These are phyloP conservation scores for Botryosphaeria dothidea DNA, from an alignment of 2,329 filamentous ascomycete genomes.

Conservation along the genomic window DNA sequence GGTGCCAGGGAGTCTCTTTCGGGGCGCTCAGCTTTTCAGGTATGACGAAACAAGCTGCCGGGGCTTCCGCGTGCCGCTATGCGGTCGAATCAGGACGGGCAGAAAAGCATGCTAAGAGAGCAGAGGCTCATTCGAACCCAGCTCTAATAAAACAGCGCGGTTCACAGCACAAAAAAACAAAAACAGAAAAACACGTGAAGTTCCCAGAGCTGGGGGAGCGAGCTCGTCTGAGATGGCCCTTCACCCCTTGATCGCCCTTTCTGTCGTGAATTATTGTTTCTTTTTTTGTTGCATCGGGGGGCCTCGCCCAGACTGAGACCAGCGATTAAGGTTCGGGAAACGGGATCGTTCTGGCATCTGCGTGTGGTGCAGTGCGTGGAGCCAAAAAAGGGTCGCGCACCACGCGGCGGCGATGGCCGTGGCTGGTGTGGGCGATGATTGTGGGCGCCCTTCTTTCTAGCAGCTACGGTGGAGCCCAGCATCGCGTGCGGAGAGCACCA, in stretches of 20 bases:
- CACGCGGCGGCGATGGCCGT: conserved; percentile 5
- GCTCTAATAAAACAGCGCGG: background rate
- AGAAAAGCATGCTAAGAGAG: background rate
- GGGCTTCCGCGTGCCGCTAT: conserved; percentile 4
- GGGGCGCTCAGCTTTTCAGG: background rate
- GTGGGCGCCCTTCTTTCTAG: background rate
- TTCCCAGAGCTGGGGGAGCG: background rate
- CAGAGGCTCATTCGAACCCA: conserved; percentile 6
- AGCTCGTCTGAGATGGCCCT: background rate
- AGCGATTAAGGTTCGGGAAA: conserved; percentile 16
- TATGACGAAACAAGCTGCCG: conserved; percentile 14
- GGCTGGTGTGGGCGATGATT: background rate
- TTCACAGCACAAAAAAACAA: background rate
- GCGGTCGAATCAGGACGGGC: background rate
- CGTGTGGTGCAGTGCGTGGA: background rate
- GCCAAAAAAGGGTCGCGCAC: background rate
- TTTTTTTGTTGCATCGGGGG: conserved; percentile 9
- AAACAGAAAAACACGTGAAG: background rate
- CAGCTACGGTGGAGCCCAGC: background rate
- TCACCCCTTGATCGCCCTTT: conserved; percentile 8
- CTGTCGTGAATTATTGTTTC: conserved; percentile 1
- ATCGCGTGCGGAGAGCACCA: conserved; percentile 9
- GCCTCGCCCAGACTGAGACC: background rate
- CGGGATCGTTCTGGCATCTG: conserved; percentile 10
- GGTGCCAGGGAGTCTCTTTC: conserved; percentile 9